Conservation (phyloP, 2,329 filamentous ascomycete genomes). For the Sclerotinia sclerotiorum region DNA sequence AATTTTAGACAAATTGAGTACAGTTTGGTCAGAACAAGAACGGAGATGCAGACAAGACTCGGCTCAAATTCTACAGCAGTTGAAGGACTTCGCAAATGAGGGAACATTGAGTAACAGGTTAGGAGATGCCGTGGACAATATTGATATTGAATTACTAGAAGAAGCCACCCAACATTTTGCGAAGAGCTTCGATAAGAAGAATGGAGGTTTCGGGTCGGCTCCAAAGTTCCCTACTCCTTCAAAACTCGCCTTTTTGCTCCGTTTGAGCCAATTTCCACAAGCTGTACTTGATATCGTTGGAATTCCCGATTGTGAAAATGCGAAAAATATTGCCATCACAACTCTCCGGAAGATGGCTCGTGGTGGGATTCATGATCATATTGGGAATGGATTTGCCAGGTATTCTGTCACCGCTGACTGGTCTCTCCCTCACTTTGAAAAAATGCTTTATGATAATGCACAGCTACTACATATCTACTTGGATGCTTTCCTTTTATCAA, state of each 20-base stretch:
- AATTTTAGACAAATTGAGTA: constrained; percentile 75
- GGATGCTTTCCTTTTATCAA: constrained; percentile 68
- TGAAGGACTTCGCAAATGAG: constrained; percentile 86
- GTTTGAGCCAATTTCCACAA: constrained; percentile 67
- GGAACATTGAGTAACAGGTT: constrained; percentile 60
- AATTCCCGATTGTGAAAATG: constrained; percentile 69
- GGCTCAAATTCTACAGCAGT: constrained; percentile 74
- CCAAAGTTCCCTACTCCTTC: constrained; percentile 90
- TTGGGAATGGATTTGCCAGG: constrained; percentile 76
- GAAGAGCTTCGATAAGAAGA: constrained; percentile 72
- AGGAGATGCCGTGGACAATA: constrained; percentile 57
- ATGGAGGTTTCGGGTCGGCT: constrained; percentile 76
- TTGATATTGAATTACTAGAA: constrained; percentile 89
- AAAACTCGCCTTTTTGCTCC: constrained; percentile 79
- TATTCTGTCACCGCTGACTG: constrained; percentile 92
- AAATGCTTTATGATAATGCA: constrained; percentile 91
- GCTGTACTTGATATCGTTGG: constrained; percentile 88
- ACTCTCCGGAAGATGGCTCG: constrained; percentile 78
- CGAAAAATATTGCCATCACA: constrained; percentile 74
- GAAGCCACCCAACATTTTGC: constrained; percentile 83
- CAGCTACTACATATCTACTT: constrained; percentile 81
- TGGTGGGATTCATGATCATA: constrained; percentile 70
- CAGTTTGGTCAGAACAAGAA: constrained; percentile 80
- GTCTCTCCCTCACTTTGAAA: constrained; percentile 95
- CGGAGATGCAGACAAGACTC: constrained; percentile 80